Conservation (phyloP, 345 rosid genomes). For the Eucalyptus brandiana region DNA sequence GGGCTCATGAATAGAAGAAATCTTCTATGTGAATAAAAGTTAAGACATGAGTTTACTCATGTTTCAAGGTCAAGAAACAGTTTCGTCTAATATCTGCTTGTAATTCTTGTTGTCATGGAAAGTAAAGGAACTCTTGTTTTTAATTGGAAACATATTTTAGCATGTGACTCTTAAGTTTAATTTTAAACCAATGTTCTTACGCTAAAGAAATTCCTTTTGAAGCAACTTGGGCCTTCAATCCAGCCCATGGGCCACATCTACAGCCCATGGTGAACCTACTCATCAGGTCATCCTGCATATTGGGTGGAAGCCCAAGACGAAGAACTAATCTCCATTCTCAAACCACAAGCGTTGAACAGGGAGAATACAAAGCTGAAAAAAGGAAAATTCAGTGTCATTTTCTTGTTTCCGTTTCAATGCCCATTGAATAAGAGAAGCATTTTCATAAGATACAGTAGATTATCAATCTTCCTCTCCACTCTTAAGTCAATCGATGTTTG, state of each 20-base stretch:
- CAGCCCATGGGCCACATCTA: background rate
- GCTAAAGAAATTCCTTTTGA: background rate
- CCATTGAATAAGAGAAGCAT: background rate
- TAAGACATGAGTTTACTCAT: background rate
- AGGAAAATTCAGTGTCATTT: background rate
- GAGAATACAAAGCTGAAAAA: background rate
- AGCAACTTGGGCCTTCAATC: background rate
- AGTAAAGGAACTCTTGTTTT: background rate
- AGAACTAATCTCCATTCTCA: background rate
- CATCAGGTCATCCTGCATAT: background rate
- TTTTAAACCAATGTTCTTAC: background rate
- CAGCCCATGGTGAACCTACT: background rate
- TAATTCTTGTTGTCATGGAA: background rate
- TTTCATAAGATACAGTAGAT: background rate
- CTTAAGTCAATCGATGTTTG: background rate
- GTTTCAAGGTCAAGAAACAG: background rate
- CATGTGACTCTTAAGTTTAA: background rate
- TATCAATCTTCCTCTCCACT: background rate
- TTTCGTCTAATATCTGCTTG: background rate
- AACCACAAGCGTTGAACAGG: background rate
- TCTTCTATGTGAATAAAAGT: background rate
- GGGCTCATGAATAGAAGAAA: background rate
- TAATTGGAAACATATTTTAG: background rate
- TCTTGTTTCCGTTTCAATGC: background rate
- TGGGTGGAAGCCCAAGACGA: background rate